Evolutionary conservation across 1,139 yeast species (phyloP).

Genomic region (Wickerhamomyces sp.): DNA sequence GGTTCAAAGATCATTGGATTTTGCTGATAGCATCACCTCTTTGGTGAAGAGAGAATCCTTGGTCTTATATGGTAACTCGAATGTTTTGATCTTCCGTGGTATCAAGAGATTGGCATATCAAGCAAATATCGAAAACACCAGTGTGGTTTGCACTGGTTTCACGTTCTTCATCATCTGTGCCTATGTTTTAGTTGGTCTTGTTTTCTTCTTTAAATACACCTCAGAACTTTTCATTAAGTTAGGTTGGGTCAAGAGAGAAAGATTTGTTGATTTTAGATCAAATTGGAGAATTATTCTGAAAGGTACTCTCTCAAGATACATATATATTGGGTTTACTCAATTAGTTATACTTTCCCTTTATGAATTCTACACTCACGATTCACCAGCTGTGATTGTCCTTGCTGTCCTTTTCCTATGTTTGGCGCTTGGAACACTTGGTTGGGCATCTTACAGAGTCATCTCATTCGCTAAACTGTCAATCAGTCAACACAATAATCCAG

Average conservation of each 20-base stretch:
- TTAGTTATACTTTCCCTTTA: slow-evolving; percentile 62
- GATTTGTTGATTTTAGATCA: slow-evolving; percentile 44
- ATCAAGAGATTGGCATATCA: slow-evolving; percentile 67
- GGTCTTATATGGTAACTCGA: slow-evolving; percentile 36
- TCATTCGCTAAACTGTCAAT: slow-evolving; percentile 53
- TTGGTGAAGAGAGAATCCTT: slow-evolving; percentile 26
- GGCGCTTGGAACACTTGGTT: slow-evolving; percentile 48
- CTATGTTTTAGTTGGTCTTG: slow-evolving; percentile 49
- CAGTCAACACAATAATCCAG: slow-evolving; percentile 57
- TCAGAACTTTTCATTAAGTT: slow-evolving; percentile 39
- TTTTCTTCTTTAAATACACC: slow-evolving; percentile 43
- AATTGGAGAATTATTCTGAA: slow-evolving; percentile 54
- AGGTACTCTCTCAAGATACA: slow-evolving; percentile 64
- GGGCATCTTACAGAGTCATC: slow-evolving; percentile 56
- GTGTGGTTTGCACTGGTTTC: slow-evolving; percentile 71
- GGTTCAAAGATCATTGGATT: slow-evolving; percentile 58
- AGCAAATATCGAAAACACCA: slow-evolving; percentile 65
- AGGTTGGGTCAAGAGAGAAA: slow-evolving; percentile 42
- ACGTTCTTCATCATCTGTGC: slow-evolving; percentile 70
- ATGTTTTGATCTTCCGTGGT: slow-evolving; percentile 63
- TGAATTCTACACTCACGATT: slow-evolving; percentile 68
- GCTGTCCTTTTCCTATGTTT: slow-evolving; percentile 59
- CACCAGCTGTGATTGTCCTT: slow-evolving; percentile 69
- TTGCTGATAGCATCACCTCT: slow-evolving; percentile 18
- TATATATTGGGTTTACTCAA: slow-evolving; percentile 74